Conservation (phyloP, 352 stramenopile species). For the Blastocystis sp. region DNA sequence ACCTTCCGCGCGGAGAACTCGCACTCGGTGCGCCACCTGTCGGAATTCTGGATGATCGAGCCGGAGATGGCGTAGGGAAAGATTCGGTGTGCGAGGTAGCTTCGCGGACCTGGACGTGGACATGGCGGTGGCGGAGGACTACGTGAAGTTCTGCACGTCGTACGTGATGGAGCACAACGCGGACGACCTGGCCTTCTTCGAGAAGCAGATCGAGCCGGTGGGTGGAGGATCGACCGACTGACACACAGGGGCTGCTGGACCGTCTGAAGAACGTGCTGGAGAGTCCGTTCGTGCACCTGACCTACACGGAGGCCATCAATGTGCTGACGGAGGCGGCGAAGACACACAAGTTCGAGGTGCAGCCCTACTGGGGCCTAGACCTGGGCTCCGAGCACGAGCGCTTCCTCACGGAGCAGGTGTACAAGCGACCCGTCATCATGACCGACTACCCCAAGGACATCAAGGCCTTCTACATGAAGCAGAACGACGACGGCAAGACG, state of each 20-base stretch:
- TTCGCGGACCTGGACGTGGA: conserved; percentile 76
- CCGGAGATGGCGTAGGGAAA: conserved; percentile 77
- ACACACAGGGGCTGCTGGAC: conserved; percentile 66
- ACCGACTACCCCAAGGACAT: conserved; percentile 92
- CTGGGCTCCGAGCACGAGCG: conserved; percentile 90
- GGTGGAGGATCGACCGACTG: background rate
- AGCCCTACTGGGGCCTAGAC: conserved; percentile 79
- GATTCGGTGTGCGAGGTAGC: background rate
- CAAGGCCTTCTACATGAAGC: conserved; percentile 98
- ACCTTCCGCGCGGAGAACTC: conserved; percentile 96
- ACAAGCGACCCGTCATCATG: conserved; percentile 74
- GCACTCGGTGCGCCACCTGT: conserved; percentile 87
- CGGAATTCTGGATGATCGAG: conserved; percentile 96
- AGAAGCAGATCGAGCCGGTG: conserved; percentile 72
- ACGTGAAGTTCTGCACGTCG: conserved; percentile 75
- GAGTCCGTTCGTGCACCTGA: conserved; percentile 79
- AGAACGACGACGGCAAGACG: conserved; percentile 83
- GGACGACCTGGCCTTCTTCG: conserved; percentile 83
- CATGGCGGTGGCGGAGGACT: conserved; percentile 81
- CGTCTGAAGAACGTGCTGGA: conserved; percentile 68
- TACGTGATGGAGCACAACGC: conserved; percentile 71
- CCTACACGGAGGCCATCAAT: conserved; percentile 84
- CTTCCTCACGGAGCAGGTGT: conserved; percentile 75
- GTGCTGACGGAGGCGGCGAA: conserved; percentile 78
- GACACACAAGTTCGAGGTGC: conserved; percentile 65